Evolutionary conservation across 2,329 filamentous ascomycete species (phyloP).

Genomic region (Colletotrichum tanaceti): DNA sequence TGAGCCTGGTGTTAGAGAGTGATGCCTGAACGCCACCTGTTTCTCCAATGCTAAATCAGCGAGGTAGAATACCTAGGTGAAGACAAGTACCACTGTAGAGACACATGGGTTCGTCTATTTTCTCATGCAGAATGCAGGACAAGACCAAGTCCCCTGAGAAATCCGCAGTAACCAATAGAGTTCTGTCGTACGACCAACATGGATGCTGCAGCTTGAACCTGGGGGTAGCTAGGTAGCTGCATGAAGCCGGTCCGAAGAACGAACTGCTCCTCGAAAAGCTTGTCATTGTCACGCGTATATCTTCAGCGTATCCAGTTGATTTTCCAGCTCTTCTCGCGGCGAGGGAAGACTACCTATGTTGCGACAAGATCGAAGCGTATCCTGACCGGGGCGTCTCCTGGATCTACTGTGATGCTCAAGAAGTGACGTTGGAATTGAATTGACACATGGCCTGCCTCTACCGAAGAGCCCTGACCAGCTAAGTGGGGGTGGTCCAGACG

Average conservation of each 20-base stretch:
- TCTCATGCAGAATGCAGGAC: constrained; percentile 1
- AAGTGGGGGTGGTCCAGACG: constrained; percentile 18
- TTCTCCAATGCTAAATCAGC: background rate
- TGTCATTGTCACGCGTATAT: background rate
- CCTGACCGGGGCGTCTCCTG: background rate
- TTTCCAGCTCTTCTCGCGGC: background rate
- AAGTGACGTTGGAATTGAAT: constrained; percentile 11
- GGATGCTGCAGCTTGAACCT: constrained; percentile 7
- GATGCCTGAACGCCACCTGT: background rate
- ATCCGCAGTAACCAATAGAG: background rate
- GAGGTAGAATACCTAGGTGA: background rate
- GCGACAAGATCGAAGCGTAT: background rate
- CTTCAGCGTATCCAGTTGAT: background rate
- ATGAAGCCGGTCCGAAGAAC: background rate
- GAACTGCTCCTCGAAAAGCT: background rate
- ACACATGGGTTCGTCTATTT: constrained; percentile 2
- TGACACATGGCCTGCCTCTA: constrained; percentile 14
- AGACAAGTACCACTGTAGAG: background rate
- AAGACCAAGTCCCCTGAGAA: background rate
- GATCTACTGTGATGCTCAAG: background rate
- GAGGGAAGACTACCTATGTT: background rate
- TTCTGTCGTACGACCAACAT: background rate
- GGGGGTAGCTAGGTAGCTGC: background rate
- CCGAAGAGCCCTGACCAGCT: background rate
- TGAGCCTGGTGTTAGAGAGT: background rate